Percentiles rank a stretch among this genome's conserved stretches.
These are phyloP conservation scores for Candida anglica DNA, from an alignment of 805 yeast genomes.

Conservation along the genomic window DNA sequence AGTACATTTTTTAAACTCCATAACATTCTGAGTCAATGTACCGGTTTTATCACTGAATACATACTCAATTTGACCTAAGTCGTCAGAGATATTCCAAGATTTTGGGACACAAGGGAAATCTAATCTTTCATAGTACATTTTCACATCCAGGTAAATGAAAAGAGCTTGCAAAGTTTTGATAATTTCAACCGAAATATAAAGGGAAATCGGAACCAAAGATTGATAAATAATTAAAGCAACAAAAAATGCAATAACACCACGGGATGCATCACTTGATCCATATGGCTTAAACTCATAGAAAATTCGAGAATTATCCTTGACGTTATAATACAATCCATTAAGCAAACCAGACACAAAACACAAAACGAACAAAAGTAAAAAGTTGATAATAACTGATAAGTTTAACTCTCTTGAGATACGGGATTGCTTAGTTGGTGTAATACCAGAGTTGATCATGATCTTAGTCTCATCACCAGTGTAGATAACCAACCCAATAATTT, in stretches of 20 bases:
- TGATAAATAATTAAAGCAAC: conserved; percentile 74
- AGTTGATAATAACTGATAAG: conserved; percentile 61
- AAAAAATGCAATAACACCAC: conserved; percentile 66
- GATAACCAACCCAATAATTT: conserved; percentile 72
- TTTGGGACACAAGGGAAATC: conserved; percentile 80
- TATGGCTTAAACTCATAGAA: conserved; percentile 61
- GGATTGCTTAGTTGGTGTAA: conserved; percentile 70
- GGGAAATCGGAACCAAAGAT: conserved; percentile 74
- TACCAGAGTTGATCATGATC: conserved; percentile 74
- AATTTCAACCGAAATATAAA: conserved; percentile 74
- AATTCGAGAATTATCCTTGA: conserved; percentile 39
- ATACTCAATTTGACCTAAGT: conserved; percentile 79
- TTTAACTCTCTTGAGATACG: conserved; percentile 64
- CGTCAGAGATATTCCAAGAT: conserved; percentile 82
- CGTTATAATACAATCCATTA: conserved; percentile 60
- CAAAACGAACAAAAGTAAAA: conserved; percentile 53
- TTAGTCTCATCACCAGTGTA: conserved; percentile 76
- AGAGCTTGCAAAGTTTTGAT: conserved; percentile 74
- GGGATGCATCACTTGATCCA: conserved; percentile 56
- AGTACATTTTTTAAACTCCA: conserved; percentile 79
- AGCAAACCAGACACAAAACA: conserved; percentile 69
- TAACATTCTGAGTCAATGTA: conserved; percentile 75
- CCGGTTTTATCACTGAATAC: conserved; percentile 84
- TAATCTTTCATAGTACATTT: conserved; percentile 63
- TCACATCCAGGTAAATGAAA: conserved; percentile 66